Evolutionary conservation across 2,329 filamentous ascomycete species (phyloP).

Genomic region (Exutisphaerella laricina): DNA sequence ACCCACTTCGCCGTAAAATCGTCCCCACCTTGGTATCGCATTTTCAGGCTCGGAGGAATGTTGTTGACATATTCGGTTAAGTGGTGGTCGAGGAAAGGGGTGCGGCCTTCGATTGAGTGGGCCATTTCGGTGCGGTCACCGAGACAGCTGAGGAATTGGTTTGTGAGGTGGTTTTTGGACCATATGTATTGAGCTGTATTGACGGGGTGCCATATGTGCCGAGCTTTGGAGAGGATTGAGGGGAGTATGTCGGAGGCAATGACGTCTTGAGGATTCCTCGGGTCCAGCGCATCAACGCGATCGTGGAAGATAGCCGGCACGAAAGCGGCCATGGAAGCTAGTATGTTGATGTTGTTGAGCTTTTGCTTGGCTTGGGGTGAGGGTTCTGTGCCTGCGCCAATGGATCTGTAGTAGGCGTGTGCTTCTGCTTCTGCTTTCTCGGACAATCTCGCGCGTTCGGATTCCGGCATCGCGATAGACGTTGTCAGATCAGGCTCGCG

Average conservation of each 20-base stretch:
- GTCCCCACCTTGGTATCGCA: conserved; percentile 31
- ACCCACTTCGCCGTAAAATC: conserved; percentile 24
- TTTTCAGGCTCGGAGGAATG: conserved; percentile 36
- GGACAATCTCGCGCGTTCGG: conserved; percentile 14
- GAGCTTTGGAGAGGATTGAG: conserved; percentile 29
- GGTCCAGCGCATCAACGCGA: conserved; percentile 26
- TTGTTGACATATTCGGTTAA: conserved; percentile 38
- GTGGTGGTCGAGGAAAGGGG: conserved; percentile 39
- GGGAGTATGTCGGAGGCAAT: conserved; percentile 15
- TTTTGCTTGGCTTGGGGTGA: conserved; percentile 28
- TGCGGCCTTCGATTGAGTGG: conserved; percentile 38
- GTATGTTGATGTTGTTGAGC: conserved; percentile 38
- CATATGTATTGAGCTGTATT: conserved; percentile 38
- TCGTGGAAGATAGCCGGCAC: conserved; percentile 34
- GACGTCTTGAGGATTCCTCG: conserved; percentile 4
- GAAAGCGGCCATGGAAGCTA: conserved; percentile 34
- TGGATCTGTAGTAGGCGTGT: conserved; percentile 4
- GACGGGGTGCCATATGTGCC: conserved; percentile 38
- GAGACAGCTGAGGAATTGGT: conserved; percentile 39
- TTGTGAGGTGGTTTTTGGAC: conserved; percentile 35
- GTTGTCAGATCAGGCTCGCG: conserved; percentile 43
- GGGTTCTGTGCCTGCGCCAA: conserved; percentile 1
- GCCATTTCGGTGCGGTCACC: conserved; percentile 46
- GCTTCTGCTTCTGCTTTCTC: conserved; percentile 23
- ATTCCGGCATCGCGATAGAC: conserved; percentile 21